These are phyloP conservation scores for Dactylellina haptotyla DNA, from an alignment of 2,329 filamentous ascomycete genomes.

Conservation along the genomic window DNA sequence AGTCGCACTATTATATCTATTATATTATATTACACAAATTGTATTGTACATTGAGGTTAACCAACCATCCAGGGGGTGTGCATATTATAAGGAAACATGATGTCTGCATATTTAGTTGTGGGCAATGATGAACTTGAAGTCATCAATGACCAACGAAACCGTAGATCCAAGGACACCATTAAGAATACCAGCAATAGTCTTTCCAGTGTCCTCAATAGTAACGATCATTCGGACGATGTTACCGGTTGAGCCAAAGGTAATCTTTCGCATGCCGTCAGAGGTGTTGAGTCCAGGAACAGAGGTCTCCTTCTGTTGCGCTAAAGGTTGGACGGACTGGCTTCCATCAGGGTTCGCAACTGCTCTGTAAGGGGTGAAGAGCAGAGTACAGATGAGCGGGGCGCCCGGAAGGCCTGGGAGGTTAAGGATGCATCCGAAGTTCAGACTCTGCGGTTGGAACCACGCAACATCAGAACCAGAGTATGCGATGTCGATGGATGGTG, in stretches of 20 bases:
- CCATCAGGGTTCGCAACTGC: conserved; percentile 6
- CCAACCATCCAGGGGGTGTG: too few relatives aligned
- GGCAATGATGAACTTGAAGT: conserved; percentile 15
- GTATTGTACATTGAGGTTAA: too few relatives aligned
- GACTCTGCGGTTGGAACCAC: conserved; percentile 19
- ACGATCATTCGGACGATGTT: neutral
- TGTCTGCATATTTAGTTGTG: neutral
- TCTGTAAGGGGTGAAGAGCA: conserved; percentile 18
- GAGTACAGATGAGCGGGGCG: conserved; percentile 1
- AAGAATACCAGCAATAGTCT: neutral
- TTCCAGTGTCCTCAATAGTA: neutral
- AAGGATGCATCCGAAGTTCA: conserved; percentile 22
- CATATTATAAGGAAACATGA: too few relatives aligned
- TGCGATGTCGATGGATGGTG: conserved; percentile 9
- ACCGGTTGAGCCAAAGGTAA: neutral
- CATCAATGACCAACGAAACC: conserved; percentile 17
- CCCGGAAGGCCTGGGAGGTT: neutral
- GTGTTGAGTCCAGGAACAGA: neutral
- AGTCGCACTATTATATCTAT: too few relatives aligned
- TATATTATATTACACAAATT: too few relatives aligned
- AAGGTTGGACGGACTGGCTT: neutral
- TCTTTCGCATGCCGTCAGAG: conserved; percentile 11
- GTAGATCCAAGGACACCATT: neutral
- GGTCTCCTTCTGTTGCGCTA: neutral
- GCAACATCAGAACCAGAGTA: conserved; percentile 1